Conservation (phyloP, 78 protist genomes). For the Dictyostelium intermedium region DNA sequence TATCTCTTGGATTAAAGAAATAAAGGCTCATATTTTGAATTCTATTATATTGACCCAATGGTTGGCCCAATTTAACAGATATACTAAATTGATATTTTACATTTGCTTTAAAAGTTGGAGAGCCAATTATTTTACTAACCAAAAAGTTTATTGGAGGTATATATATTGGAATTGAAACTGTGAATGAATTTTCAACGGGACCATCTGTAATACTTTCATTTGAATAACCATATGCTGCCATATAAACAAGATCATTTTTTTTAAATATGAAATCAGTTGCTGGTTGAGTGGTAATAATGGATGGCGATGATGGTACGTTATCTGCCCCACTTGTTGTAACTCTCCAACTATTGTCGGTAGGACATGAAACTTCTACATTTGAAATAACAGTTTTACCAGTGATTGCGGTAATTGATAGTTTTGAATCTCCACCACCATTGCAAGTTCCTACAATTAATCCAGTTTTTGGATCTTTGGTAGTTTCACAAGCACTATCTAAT, state of each 20-base stretch:
- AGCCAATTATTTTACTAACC: not conserved
- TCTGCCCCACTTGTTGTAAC: not conserved
- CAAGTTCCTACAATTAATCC: not conserved
- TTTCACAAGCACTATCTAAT: not conserved
- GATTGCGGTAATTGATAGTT: not conserved
- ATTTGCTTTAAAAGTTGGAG: constrained; percentile 34
- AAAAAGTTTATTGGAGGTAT: not conserved
- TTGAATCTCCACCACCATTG: not conserved
- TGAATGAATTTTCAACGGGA: constrained; percentile 21
- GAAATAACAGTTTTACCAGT: not conserved
- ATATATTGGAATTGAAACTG: not conserved
- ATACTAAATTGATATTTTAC: constrained; percentile 22
- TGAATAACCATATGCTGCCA: constrained; percentile 22
- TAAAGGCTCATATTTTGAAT: constrained; percentile 8
- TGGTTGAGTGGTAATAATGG: not conserved
- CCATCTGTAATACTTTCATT: not conserved
- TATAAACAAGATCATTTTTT: constrained; percentile 12
- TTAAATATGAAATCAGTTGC: not conserved
- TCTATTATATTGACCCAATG: not conserved
- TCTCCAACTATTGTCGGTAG: constrained; percentile 19
- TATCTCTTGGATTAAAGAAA: constrained; percentile 14
- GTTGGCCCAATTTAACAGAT: constrained; percentile 14
- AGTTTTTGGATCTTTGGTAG: not conserved
- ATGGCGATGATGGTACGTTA: not conserved
- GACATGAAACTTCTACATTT: not conserved